phyloP scores from a whole-genome alignment of 2,329 filamentous ascomycete species.

The Pseudomassariella vexata region DNA sequence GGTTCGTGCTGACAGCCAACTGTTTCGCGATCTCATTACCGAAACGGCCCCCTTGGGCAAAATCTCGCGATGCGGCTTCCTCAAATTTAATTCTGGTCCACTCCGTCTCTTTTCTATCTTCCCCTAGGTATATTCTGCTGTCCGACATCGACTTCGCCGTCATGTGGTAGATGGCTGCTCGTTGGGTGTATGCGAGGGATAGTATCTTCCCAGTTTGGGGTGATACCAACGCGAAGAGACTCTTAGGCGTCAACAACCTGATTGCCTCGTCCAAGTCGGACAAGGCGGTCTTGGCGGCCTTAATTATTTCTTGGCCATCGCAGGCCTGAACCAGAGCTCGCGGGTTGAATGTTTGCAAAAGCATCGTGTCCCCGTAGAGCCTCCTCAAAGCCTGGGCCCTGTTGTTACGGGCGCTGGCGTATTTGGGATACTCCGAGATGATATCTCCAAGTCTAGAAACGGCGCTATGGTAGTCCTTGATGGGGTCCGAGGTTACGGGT shows the following conservation, averaged over 20 bases:
- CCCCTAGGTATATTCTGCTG: constrained; percentile 30
- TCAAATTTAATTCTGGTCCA: constrained; percentile 55
- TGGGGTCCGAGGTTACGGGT: constrained; percentile 28
- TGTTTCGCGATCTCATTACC: constrained; percentile 61
- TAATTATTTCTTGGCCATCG: constrained; percentile 28
- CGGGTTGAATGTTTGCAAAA: constrained; percentile 35
- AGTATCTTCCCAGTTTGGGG: constrained; percentile 60
- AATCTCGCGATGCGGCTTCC: constrained; percentile 56
- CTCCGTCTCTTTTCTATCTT: constrained; percentile 33
- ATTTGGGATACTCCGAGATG: constrained; percentile 53
- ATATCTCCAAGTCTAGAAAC: constrained; percentile 47
- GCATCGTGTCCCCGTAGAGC: constrained; percentile 55
- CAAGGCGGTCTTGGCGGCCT: constrained; percentile 36
- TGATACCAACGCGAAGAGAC: constrained; percentile 49
- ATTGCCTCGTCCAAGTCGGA: constrained; percentile 55
- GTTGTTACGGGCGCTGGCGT: constrained; percentile 71
- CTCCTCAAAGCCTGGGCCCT: constrained; percentile 62
- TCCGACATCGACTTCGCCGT: constrained; percentile 45
- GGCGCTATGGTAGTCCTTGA: constrained; percentile 40
- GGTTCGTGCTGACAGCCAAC: constrained; percentile 60
- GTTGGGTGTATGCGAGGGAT: constrained; percentile 66
- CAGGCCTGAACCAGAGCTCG: constrained; percentile 35
- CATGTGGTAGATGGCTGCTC: constrained; percentile 58
- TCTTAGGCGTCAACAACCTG: constrained; percentile 48
- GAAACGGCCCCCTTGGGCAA: constrained; percentile 58